Evolutionary conservation across 345 rosid species (phyloP).

Genomic region (Triadica sebifera): DNA sequence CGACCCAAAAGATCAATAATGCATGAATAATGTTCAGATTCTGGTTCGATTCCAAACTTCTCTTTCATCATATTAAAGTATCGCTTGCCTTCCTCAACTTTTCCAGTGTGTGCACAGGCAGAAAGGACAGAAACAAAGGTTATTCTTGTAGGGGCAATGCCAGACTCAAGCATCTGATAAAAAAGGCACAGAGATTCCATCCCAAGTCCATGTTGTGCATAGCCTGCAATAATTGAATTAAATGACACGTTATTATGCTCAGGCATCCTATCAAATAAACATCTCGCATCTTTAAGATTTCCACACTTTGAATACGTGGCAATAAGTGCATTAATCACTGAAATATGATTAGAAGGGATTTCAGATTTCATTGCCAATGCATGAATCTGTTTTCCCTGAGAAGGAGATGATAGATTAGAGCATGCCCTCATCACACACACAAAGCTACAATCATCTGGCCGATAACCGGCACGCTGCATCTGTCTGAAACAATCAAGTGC

Average conservation of each 20-base stretch:
- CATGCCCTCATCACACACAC: conserved; percentile 74
- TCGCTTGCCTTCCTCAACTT: conserved; percentile 55
- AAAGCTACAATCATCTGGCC: conserved; percentile 87
- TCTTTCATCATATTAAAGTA: conserved; percentile 69
- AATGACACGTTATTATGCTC: conserved; percentile 63
- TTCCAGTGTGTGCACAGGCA: conserved; percentile 83
- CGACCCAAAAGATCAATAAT: conserved; percentile 85
- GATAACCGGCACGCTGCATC: conserved; percentile 59
- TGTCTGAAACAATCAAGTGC: conserved; percentile 62
- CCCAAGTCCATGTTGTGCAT: conserved; percentile 74
- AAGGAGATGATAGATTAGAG: conserved; percentile 69
- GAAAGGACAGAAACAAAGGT: conserved; percentile 85
- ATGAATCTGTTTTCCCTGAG: conserved; percentile 81
- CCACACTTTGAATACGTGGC: conserved; percentile 77
- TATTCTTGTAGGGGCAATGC: conserved; percentile 57
- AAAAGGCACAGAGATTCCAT: conserved; percentile 56
- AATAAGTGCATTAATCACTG: conserved; percentile 67
- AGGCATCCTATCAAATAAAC: conserved; percentile 63
- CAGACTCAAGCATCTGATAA: conserved; percentile 54
- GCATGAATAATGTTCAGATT: conserved; percentile 82
- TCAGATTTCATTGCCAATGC: conserved; percentile 65
- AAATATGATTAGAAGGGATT: conserved; percentile 57
- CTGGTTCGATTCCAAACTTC: conserved; percentile 67
- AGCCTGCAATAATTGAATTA: conserved; percentile 77
- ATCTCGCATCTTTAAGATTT: conserved; percentile 62